These are phyloP conservation scores for Candida tetrigidarum DNA, from an alignment of 1,139 yeast genomes.

Conservation along the genomic window DNA sequence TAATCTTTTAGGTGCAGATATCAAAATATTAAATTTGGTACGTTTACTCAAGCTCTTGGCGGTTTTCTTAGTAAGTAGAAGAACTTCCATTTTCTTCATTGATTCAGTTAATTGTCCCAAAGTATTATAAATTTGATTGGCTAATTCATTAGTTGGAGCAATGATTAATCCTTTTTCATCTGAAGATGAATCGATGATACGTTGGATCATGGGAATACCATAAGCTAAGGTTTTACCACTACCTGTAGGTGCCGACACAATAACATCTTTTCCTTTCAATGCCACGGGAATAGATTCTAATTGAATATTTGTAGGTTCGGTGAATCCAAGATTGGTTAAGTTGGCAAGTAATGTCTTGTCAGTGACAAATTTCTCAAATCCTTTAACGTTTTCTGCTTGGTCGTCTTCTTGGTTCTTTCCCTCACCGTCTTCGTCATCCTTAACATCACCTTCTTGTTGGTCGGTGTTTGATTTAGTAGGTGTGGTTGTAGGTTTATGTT, in stretches of 20 bases:
- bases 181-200: slow-evolving; percentile 22
- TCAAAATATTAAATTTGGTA: slow-evolving; percentile 75
- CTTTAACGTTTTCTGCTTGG: slow-evolving; percentile 87
- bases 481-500: slow-evolving; percentile 23
- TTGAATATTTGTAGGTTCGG: slow-evolving; percentile 91
- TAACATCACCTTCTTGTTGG: slow-evolving; percentile 22
- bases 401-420: slow-evolving; percentile 51
- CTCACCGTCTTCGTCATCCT: slow-evolving; percentile 21
- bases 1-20: slow-evolving; percentile 87
- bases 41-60: slow-evolving; percentile 68
- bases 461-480: slow-evolving; percentile 19
- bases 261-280: slow-evolving; percentile 65
- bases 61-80: slow-evolving; percentile 74
- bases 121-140: slow-evolving; percentile 81
- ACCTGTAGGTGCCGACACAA: slow-evolving; percentile 95
- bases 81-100: slow-evolving; percentile 61
- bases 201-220: slow-evolving; percentile 77
- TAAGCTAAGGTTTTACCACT: slow-evolving; percentile 93
- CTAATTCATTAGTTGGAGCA: slow-evolving; percentile 87
- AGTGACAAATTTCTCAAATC: slow-evolving; percentile 76
- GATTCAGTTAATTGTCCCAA: slow-evolving; percentile 60
- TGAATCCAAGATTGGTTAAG: slow-evolving; percentile 68
- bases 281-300: slow-evolving; percentile 81
- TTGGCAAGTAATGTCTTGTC: slow-evolving; percentile 67
- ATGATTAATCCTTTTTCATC: slow-evolving; percentile 68